Base-by-base conservation (phyloP, 176 grass and related monocot genomes). In the Hordeum marinum region DNA sequence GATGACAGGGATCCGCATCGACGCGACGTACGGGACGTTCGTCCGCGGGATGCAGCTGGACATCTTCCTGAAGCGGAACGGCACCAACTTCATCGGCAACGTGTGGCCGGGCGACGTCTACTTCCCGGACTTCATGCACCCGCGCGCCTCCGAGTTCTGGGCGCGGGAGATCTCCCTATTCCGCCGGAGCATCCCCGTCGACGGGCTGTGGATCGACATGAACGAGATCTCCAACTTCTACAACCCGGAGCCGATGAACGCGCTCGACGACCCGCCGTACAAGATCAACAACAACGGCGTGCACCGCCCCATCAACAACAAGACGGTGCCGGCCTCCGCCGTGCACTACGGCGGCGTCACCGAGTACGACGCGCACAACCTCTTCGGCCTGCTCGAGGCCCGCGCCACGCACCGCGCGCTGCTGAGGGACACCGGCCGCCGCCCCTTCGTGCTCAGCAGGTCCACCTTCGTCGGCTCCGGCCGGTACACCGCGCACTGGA, bases 191-290 rank as follows among this genome's bases (percentile, higher is more conserved):
- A 64, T 98, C 58, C 92, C 92, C 14, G 89, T 98, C 23, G 95
- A 98, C 75, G 95, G 95, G 2, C 80, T 98, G 24, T 98, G 92
- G 92, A 88, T 93, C 63, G 95, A 98, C 89, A 98, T 98, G 95
- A 98, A 98, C 39, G 95, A 94, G 85, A 35, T 93, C 62, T 89
- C 95, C 71, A 98, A 98, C 81, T 98, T 98, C 85, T 1, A 91
- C 55, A 63, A 89, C 76, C 89, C 90, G 20, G 18, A 66, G 12
- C 79, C 81, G 6, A 37, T 94, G 8, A 85, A 89, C 59, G 25
- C 87, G 1, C 89, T 94, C 9, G 95, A 98, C 68, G 78, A 93
- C 21, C 92, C 95, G 8, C 95, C 95, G 2, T 97, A 97, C 82
- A 43, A 21, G 55, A 98, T 98, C 81, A 93, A 98, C 87, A 98